Evolutionary conservation across 495 filamentous ascomycete species (phyloP).

Genomic region (Aspergillus carlsbadensis): DNA sequence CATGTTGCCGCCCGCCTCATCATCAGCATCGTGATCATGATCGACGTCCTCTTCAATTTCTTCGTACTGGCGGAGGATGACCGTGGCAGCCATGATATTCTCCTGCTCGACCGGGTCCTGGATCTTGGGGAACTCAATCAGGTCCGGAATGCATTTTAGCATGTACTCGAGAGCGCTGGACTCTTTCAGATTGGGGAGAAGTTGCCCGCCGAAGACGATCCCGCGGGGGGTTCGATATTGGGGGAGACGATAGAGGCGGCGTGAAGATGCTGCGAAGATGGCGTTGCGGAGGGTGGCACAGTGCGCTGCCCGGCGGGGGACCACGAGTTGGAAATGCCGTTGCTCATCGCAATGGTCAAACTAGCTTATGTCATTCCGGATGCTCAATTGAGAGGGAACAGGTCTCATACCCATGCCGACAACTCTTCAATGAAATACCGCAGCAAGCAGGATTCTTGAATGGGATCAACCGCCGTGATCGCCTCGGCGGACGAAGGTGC

Average conservation of each 20-base stretch:
- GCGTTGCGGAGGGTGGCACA: conserved; percentile 24
- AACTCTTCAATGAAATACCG: conserved; percentile 30
- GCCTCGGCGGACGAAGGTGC: too few relatives aligned
- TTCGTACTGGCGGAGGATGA: conserved; percentile 31
- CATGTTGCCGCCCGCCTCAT: conserved; percentile 7
- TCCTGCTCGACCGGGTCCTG: conserved; percentile 22
- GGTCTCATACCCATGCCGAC: conserved; percentile 26
- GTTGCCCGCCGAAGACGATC: conserved; percentile 20
- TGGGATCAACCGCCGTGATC: too few relatives aligned
- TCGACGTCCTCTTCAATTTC: conserved; percentile 32
- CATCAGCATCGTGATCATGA: too few relatives aligned
- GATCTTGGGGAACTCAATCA: conserved; percentile 20
- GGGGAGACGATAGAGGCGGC: conserved; percentile 22
- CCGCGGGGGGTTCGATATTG: conserved; percentile 24
- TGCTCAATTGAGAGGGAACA: too few relatives aligned
- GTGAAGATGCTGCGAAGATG: conserved; percentile 25
- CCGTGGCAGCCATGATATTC: conserved; percentile 29
- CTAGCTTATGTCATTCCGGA: too few relatives aligned
- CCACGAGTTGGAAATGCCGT: conserved; percentile 24
- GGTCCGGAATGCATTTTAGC: conserved; percentile 29
- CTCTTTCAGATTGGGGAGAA: conserved; percentile 17
- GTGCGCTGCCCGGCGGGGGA: conserved; percentile 21
- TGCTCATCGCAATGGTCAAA: conserved; percentile 30
- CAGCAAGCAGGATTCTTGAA: conserved; percentile 27
- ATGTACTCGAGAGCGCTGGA: conserved; percentile 28